These are phyloP conservation scores for Globisporangium polare DNA, from an alignment of 352 stramenopile species.

Conservation along the genomic window DNA sequence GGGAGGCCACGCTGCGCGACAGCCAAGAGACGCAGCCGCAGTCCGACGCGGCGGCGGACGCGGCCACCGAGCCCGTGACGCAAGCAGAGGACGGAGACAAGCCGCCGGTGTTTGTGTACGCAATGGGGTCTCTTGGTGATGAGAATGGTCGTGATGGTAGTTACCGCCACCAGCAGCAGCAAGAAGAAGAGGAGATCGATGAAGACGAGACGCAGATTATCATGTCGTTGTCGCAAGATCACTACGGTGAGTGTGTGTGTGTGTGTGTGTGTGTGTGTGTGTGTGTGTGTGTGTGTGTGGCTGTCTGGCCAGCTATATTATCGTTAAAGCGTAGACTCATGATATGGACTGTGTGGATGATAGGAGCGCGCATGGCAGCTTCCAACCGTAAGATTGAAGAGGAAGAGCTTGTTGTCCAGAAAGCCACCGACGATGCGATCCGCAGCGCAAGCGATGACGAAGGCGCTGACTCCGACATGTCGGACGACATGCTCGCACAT, in stretches of 20 bases:
- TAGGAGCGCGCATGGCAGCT: constrained; percentile 7
- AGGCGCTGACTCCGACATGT: constrained; percentile 57
- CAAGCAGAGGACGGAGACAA: constrained; percentile 9
- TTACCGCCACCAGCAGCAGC: constrained; percentile 15
- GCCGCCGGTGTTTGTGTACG: constrained; percentile 44
- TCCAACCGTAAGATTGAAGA: constrained; percentile 38
- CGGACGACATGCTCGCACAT: constrained; percentile 70
- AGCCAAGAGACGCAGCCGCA: constrained; percentile 30
- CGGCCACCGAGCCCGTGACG: constrained; percentile 20
- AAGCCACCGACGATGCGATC: background rate
- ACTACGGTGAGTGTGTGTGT: constrained; percentile 22
- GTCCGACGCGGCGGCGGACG: constrained; percentile 20
- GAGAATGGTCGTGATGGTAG: constrained; percentile 9
- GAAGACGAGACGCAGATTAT: constrained; percentile 83
- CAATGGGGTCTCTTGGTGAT: constrained; percentile 18
- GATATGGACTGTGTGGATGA: background rate
- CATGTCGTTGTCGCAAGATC: constrained; percentile 68
- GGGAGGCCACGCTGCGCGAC: constrained; percentile 44
- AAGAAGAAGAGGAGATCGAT: constrained; percentile 38
- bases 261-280: too few species aligned
- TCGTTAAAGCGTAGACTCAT: background rate
- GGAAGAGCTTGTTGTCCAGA: constrained; percentile 31
- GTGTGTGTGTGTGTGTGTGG: too few species aligned
- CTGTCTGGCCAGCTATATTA: too few species aligned
- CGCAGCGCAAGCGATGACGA: constrained; percentile 17